Evolutionary conservation across 352 stramenopile genomes (phyloP).

Genomic region (Phytophthora tubulina): DNA sequence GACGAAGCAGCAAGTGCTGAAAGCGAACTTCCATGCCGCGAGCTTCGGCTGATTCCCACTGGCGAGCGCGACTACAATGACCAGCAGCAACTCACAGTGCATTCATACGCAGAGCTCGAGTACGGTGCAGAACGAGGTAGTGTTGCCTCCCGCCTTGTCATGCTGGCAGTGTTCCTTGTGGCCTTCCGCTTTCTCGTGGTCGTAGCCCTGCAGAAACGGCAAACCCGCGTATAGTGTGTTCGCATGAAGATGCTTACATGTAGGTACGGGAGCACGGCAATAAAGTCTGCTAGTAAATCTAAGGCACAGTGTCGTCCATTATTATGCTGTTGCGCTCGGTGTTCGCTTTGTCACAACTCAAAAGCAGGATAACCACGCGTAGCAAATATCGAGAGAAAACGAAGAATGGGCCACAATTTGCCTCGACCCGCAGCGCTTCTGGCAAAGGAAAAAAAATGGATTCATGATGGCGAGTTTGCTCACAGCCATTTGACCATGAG

Average conservation of each 20-base stretch:
- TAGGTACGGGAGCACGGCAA: not conserved
- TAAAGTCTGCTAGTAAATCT: slow-evolving; percentile 8
- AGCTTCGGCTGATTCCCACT: slow-evolving; percentile 31
- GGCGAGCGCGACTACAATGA: slow-evolving; percentile 12
- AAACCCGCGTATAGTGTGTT: slow-evolving; percentile 4
- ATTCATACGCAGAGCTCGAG: slow-evolving; percentile 37
- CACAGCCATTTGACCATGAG: slow-evolving; percentile 83
- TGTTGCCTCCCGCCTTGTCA: slow-evolving; percentile 25
- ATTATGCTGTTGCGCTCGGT: slow-evolving; percentile 17
- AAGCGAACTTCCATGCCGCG: slow-evolving; percentile 24
- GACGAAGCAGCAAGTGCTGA: slow-evolving; percentile 1
- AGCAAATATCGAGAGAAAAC: slow-evolving; percentile 1
- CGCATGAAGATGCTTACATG: not conserved
- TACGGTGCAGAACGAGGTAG: slow-evolving; percentile 21
- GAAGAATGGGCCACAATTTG: not conserved
- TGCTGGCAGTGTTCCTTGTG: slow-evolving; percentile 32
- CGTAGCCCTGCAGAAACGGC: slow-evolving; percentile 26
- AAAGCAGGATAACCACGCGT: slow-evolving; percentile 1
- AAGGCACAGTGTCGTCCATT: slow-evolving; percentile 30
- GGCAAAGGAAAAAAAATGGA: slow-evolving; percentile 10
- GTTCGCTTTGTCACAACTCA: not conserved
- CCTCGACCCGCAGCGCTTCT: not conserved
- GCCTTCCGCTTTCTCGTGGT: slow-evolving; percentile 29
- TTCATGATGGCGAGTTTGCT: slow-evolving; percentile 12
- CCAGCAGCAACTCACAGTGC: slow-evolving; percentile 30